Evolutionary conservation across 306 rosid genomes (phyloP), one percentile per base, ranked within the genome.

Genomic region (Cotoneaster glaucophyllus): DNA sequence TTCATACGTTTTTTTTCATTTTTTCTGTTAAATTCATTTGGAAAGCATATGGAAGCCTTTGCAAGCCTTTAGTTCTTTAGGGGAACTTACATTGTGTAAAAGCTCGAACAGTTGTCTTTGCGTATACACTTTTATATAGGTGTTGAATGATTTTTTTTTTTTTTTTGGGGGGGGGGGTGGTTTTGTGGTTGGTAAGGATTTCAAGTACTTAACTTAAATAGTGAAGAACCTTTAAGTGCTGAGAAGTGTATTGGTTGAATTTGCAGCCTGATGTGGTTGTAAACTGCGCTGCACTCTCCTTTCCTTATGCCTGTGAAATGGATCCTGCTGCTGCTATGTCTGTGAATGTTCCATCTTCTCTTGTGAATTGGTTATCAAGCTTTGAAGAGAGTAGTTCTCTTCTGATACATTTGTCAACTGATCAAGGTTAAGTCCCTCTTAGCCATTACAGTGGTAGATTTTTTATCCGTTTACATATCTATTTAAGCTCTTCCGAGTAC

Each of bases 261-360:
- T 84, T 64, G 81, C 91, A 95, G 97, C 97, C 98, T 52, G 96
- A 92, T 73, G 88, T 92, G 68, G 90, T 92, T 76, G 86, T 95
- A 76, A 92, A 92, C 80, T 92, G 98, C 76, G 97, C 96, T 73
- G 97, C 98, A 64, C 80, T 92, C 70, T 92, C 98, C 18, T 90
- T 84, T 19, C 98, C 98, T 54, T 97, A 89, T 67, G 88, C 89
- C 61, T 95, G 97, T 79, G 98, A 92, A 82, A 78, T 39, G 3
- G 92, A 92, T 84, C 92, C 93, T 66, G 86, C 64, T 87, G 84
- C 89, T 68, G 93, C 98, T 54, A 76, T 84, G 84, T 87, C 93
- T 79, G 80, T 92, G 52, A 95, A 92, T 66, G 97, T 92, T 75
- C 97, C 98, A 63, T 84, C 91, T 54, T 82, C 93, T 77, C 90